Evolutionary conservation across 169 alveolate genomes (phyloP).

Genomic region (Plasmodium berghei): DNA sequence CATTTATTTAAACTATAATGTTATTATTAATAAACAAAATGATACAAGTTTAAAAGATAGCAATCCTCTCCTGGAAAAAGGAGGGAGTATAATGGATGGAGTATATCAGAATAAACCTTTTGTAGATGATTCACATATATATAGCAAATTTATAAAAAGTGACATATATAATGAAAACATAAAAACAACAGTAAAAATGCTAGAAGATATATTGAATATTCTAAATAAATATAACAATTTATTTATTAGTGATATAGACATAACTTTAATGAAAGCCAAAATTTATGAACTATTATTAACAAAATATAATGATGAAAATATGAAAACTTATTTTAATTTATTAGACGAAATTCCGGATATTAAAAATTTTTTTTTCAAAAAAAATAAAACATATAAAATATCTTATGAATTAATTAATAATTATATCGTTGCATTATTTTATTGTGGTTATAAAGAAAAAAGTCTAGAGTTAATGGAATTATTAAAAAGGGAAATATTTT

Average conservation of each 20-base stretch:
- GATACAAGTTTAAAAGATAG: neutral
- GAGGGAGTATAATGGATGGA: neutral
- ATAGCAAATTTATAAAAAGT: slow-evolving; percentile 42
- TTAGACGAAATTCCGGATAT: slow-evolving; percentile 9
- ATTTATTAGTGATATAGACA: slow-evolving; percentile 33
- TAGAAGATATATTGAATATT: slow-evolving; percentile 21
- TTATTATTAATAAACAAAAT: neutral
- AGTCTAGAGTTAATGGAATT: slow-evolving; percentile 26
- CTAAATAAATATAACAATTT: slow-evolving; percentile 2
- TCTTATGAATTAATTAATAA: slow-evolving; percentile 61
- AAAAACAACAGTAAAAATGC: slow-evolving; percentile 1
- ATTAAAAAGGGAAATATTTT: slow-evolving; percentile 40
- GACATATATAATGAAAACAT: neutral
- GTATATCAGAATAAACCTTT: neutral
- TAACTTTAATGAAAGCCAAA: slow-evolving; percentile 34
- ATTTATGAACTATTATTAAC: slow-evolving; percentile 70
- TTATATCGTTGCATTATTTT: slow-evolving; percentile 52
- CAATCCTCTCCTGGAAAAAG: neutral
- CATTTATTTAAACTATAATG: slow-evolving; percentile 59
- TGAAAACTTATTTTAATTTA: slow-evolving; percentile 16
- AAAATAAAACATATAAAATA: slow-evolving; percentile 15
- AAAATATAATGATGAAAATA: slow-evolving; percentile 37
- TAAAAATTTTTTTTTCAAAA: slow-evolving; percentile 25
- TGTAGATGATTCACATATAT: neutral
- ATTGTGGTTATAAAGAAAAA: slow-evolving; percentile 29